phyloP scores from a whole-genome alignment of 1,284 basidiomycete species.

The Cutaneotrichosporon sp. region DNA sequence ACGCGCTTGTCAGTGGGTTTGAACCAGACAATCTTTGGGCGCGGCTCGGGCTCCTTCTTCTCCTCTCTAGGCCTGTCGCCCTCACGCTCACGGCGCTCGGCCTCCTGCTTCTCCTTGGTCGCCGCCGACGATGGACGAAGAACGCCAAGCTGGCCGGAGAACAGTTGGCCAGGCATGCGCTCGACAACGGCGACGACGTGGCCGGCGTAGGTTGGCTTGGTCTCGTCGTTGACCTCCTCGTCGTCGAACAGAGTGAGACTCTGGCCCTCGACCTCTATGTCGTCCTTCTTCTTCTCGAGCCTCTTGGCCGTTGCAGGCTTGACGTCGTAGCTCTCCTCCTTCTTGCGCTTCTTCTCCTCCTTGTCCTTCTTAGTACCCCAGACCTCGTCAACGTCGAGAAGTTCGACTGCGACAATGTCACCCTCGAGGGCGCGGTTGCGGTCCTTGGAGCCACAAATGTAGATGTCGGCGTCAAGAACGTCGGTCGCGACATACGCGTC shows the following conservation, averaged over 20 bases:
- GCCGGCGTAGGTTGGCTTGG: slow-evolving; percentile 82
- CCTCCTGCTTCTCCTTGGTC: slow-evolving; percentile 99
- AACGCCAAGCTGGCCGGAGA: slow-evolving; percentile 93
- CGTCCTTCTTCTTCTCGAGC: slow-evolving; percentile 99
- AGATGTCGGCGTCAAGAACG: slow-evolving; percentile 97
- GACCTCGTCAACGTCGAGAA: slow-evolving; percentile 96
- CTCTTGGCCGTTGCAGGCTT: slow-evolving; percentile 74
- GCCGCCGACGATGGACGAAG: slow-evolving; percentile 95
- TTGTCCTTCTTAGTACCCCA: slow-evolving; percentile 99
- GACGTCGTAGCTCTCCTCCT: slow-evolving; percentile 87
- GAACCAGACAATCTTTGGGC: slow-evolving; percentile 99
- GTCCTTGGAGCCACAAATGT: slow-evolving; percentile 97
- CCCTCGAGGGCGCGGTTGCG: slow-evolving; percentile 97
- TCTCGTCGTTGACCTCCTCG: slow-evolving; percentile 95
- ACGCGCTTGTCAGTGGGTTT: slow-evolving; percentile 99
- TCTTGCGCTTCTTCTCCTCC: slow-evolving; percentile 99
- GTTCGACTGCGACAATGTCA: slow-evolving; percentile 96
- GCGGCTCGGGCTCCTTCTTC: slow-evolving; percentile 68
- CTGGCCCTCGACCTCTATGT: slow-evolving; percentile 98
- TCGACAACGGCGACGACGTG: slow-evolving; percentile 98
- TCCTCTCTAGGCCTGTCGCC: slow-evolving; percentile 67
- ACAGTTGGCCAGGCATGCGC: slow-evolving; percentile 96
- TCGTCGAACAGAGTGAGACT: slow-evolving; percentile 95
- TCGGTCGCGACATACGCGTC: slow-evolving; percentile 99
- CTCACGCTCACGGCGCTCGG: slow-evolving; percentile 92